Conservation (phyloP, 306 rosid genomes). For the Quercus engelmannii region DNA sequence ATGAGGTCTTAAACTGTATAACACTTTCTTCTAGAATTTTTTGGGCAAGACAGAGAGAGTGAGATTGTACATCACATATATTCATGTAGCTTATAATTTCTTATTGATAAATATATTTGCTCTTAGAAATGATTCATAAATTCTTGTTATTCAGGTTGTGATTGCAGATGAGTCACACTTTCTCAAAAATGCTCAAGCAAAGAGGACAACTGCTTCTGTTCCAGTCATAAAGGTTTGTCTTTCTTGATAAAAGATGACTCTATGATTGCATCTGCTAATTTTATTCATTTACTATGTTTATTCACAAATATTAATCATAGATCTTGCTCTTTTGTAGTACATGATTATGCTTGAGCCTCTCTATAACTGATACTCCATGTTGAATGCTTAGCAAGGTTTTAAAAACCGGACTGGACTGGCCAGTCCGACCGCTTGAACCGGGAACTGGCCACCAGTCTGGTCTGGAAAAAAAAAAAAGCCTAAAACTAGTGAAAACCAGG, state of each 20-base stretch:
- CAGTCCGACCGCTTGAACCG: accelerated
- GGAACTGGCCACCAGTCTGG: too few species aligned
- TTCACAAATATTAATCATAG: conserved; percentile 1
- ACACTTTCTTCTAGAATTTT: too few species aligned
- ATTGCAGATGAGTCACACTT: conserved; percentile 98
- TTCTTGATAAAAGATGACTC: conserved; percentile 20
- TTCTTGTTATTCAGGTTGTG: conserved; percentile 67
- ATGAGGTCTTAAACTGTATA: too few species aligned
- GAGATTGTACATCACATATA: not conserved
- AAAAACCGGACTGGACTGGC: too few species aligned
- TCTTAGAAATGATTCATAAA: conserved; percentile 17
- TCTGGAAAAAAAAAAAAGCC: too few species aligned
- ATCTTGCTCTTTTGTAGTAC: not conserved
- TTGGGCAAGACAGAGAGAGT: too few species aligned
- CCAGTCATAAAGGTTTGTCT: conserved; percentile 79
- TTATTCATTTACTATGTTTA: conserved; percentile 3
- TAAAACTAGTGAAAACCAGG: too few species aligned
- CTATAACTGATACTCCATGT: not conserved
- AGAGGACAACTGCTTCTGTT: conserved; percentile 82
- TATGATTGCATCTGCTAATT: conserved; percentile 16
- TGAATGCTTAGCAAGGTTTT: too few species aligned
- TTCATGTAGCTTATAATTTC: not conserved
- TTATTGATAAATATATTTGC: not conserved
- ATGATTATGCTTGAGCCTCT: not conserved
- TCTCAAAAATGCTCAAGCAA: conserved; percentile 94